These are phyloP conservation scores for Pleurotus tuber-regium DNA, from an alignment of 768 basidiomycete genomes.

Conservation along the genomic window DNA sequence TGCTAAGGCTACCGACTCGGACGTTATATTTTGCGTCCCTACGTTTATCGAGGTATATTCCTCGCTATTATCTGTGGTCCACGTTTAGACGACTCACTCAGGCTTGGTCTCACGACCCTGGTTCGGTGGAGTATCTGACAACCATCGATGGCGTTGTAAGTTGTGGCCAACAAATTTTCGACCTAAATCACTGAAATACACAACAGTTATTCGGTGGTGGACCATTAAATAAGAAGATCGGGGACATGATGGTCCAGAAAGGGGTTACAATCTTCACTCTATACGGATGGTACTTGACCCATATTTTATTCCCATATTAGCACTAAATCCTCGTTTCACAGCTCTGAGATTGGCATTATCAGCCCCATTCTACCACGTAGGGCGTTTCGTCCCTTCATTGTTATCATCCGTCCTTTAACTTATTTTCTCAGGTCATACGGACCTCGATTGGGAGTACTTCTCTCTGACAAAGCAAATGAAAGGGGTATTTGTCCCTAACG, in stretches of 20 bases:
- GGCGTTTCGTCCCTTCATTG: not conserved
- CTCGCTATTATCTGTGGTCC: not conserved
- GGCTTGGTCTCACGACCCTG: conserved; percentile 25
- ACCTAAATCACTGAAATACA: not conserved
- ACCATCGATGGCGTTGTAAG: conserved; percentile 6
- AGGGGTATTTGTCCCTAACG: conserved; percentile 14
- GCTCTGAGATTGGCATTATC: conserved; percentile 17
- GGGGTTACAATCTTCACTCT: conserved; percentile 29
- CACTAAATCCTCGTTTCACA: not conserved
- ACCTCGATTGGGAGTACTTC: conserved; percentile 22
- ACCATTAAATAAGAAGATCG: conserved; percentile 30
- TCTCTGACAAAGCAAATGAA: conserved; percentile 9
- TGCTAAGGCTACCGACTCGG: conserved; percentile 18
- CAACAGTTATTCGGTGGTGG: conserved; percentile 34
- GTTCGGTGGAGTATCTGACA: conserved; percentile 17
- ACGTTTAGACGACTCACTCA: conserved; percentile 5
- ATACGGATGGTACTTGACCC: conserved; percentile 30
- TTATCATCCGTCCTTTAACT: too few species aligned
- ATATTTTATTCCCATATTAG: not conserved
- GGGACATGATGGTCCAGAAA: conserved; percentile 27
- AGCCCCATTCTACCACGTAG: conserved; percentile 18
- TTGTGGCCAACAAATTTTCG: not conserved
- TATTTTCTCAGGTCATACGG: conserved; percentile 8
- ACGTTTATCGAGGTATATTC: conserved; percentile 25
- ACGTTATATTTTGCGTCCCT: conserved; percentile 25